Conservation (phyloP, 805 yeast species). For the Candida nanaspora region DNA sequence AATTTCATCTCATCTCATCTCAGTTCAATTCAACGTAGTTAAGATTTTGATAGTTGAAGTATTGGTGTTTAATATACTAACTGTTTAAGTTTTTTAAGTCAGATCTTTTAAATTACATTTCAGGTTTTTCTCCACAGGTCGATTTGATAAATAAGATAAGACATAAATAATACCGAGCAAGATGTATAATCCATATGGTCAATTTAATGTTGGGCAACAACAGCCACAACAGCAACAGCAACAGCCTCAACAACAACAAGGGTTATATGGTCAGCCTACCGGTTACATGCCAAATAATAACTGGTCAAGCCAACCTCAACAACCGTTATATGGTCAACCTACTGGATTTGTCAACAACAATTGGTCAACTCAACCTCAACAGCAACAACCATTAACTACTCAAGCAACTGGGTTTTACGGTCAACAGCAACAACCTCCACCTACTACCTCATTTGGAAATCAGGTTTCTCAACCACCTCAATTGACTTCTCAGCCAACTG, state of each 20-base stretch:
- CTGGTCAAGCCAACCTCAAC: constrained; percentile 4
- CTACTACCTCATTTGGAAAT: neutral
- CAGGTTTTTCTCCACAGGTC: too few species aligned
- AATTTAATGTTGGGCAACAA: too few species aligned
- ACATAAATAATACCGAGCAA: too few species aligned
- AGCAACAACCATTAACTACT: constrained; percentile 22
- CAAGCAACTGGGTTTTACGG: constrained; percentile 35
- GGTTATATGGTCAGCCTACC: constrained; percentile 23
- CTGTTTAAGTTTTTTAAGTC: too few species aligned
- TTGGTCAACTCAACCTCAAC: constrained; percentile 8
- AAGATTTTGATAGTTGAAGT: too few species aligned
- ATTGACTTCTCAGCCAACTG: constrained; percentile 36
- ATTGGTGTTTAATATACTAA: too few species aligned
- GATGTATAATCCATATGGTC: constrained; percentile 5
- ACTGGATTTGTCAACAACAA: constrained; percentile 21
- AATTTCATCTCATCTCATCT: too few species aligned
- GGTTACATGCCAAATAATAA: too few species aligned
- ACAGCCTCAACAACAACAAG: constrained; percentile 12
- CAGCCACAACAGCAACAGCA: constrained; percentile 16
- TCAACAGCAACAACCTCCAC: constrained; percentile 9
- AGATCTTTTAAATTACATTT: neutral
- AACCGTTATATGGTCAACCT: constrained; percentile 18
- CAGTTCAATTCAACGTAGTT: too few species aligned
- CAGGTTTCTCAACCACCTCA: constrained; percentile 4
- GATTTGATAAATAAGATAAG: too few species aligned